A percentile compares a stretch with the other conserved stretches of the same genome.
These are phyloP conservation scores for Juglanconis sp. DNA, from an alignment of 2,329 filamentous ascomycete genomes.

Conservation along the genomic window DNA sequence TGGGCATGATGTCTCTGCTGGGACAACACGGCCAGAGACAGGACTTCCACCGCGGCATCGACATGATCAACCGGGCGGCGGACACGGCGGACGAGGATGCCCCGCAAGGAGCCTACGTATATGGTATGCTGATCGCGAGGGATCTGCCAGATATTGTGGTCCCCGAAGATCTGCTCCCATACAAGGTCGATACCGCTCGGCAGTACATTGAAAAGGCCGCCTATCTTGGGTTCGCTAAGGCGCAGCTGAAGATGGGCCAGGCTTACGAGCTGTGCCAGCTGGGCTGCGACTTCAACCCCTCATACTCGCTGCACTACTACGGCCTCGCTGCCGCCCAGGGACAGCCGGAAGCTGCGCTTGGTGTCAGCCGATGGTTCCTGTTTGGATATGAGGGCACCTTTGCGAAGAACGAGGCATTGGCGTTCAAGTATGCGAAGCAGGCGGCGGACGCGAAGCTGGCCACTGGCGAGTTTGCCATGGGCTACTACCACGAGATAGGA, in stretches of 20 bases:
- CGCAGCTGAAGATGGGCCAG: constrained; percentile 94
- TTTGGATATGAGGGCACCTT: constrained; percentile 93
- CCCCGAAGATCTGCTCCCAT: constrained; percentile 66
- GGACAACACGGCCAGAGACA: constrained; percentile 89
- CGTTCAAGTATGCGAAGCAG: constrained; percentile 84
- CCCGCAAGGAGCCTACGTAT: constrained; percentile 91
- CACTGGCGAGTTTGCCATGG: constrained; percentile 93
- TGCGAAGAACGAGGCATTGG: constrained; percentile 90
- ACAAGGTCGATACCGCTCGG: constrained; percentile 70
- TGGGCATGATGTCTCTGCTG: constrained; percentile 96
- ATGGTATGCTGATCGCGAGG: constrained; percentile 88
- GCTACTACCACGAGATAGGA: constrained; percentile 96
- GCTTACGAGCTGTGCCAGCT: constrained; percentile 93
- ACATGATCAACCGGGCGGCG: constrained; percentile 79
- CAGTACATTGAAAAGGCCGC: constrained; percentile 95
- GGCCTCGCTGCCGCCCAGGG: constrained; percentile 88
- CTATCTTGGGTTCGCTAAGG: constrained; percentile 92
- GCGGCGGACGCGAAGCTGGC: constrained; percentile 78
- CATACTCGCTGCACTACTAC: constrained; percentile 92
- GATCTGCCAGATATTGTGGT: constrained; percentile 89
- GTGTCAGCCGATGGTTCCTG: constrained; percentile 97
- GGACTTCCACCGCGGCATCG: constrained; percentile 73
- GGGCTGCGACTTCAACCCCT: constrained; percentile 90
- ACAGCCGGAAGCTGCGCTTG: constrained; percentile 89
- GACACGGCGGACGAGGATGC: constrained; percentile 92